A percentile compares a stretch with the other conserved stretches of the same genome.
Evolutionary conservation across 2,329 filamentous ascomycete species (phyloP).

Genomic region (Trichophaea hybrida): DNA sequence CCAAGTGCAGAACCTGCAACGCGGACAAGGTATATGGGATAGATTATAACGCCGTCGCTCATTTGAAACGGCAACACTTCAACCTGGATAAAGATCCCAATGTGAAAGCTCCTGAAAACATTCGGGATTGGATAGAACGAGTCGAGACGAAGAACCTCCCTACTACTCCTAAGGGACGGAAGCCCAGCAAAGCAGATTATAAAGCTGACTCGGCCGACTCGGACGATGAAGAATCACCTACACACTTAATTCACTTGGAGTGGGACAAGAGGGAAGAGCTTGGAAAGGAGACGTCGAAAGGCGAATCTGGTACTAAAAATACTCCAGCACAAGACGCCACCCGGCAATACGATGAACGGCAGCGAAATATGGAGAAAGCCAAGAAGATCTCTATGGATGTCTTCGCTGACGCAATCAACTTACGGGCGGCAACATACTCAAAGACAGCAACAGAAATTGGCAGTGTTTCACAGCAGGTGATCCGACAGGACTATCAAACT

Average conservation of each 20-base stretch:
- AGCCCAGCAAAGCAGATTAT: too few species aligned
- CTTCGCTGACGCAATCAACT: background rate
- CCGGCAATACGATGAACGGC: background rate
- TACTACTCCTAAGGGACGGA: too few species aligned
- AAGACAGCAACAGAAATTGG: too few species aligned
- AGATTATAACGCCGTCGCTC: conserved; percentile 90
- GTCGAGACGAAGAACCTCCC: background rate
- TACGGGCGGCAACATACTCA: too few species aligned
- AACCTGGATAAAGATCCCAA: conserved; percentile 35
- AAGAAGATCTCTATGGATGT: background rate
- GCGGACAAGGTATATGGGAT: conserved; percentile 67
- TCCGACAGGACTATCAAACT: too few species aligned
- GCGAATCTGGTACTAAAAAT: background rate
- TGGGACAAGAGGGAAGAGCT: background rate
- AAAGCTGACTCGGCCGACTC: background rate
- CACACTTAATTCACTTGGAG: background rate
- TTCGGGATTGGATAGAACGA: conserved; percentile 2
- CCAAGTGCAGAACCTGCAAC: conserved; percentile 70
- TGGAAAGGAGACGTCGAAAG: background rate
- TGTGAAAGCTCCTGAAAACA: background rate
- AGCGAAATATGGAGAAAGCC: background rate
- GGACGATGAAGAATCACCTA: background rate
- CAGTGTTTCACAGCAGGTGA: too few species aligned
- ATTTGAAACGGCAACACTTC: conserved; percentile 79
- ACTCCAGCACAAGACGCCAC: background rate